Percentiles rank a stretch among this genome's conserved stretches.
Evolutionary conservation across 345 rosid species (phyloP).

Genomic region (Syzygium grande): DNA sequence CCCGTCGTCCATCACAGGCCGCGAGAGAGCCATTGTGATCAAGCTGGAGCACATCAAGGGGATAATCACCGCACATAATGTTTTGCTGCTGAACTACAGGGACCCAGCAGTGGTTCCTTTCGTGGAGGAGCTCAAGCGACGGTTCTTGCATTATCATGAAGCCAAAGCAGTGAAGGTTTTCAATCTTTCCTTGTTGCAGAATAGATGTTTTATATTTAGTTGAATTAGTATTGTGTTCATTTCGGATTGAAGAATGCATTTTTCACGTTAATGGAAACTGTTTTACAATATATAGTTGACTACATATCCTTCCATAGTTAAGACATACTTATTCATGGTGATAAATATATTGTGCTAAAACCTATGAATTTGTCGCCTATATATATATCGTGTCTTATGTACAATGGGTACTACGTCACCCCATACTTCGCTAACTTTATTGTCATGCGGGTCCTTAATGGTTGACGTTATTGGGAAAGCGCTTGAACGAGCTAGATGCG

Average conservation of each 20-base stretch:
- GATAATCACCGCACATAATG: neutral
- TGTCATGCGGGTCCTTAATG: too few species aligned
- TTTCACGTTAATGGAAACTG: neutral
- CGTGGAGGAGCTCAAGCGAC: conserved; percentile 56
- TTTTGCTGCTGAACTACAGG: conserved; percentile 54
- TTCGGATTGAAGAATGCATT: neutral
- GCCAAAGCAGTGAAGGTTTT: conserved; percentile 47
- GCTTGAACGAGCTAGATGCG: too few species aligned
- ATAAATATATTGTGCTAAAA: neutral
- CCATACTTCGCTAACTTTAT: too few species aligned
- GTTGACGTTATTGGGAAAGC: too few species aligned
- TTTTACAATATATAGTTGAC: neutral
- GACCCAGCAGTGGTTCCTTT: conserved; percentile 81
- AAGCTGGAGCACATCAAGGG: neutral
- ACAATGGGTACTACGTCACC: too few species aligned
- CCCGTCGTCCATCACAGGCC: neutral
- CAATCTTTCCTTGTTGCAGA: neutral
- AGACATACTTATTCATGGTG: neutral
- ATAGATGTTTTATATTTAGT: neutral
- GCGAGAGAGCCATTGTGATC: neutral
- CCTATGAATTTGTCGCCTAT: too few species aligned
- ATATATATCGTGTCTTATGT: too few species aligned
- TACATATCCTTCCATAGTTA: neutral
- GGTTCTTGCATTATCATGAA: conserved; percentile 56
- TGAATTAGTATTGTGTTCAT: neutral